Percentiles rank a stretch among this genome's conserved stretches.
These are phyloP conservation scores for Colletotrichum sp. DNA, from an alignment of 2,329 filamentous ascomycete species.

Conservation along the genomic window DNA sequence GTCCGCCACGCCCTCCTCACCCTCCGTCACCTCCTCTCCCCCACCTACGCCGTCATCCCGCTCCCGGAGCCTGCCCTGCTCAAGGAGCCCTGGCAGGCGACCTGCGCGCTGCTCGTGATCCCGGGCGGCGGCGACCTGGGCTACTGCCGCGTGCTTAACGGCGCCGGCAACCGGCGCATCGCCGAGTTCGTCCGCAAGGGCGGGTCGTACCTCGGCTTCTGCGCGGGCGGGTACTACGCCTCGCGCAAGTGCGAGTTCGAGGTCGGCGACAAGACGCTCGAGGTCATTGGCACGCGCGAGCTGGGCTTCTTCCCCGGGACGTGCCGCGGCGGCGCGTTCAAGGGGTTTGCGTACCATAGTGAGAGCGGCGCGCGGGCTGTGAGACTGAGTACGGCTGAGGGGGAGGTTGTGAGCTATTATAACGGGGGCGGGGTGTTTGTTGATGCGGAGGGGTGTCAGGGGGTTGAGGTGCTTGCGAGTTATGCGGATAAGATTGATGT, in stretches of 20 bases:
- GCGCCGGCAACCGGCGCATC: constrained; percentile 85
- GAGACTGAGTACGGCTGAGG: constrained; percentile 62
- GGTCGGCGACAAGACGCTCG: constrained; percentile 73
- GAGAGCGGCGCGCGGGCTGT: constrained; percentile 83
- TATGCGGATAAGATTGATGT: constrained; percentile 80
- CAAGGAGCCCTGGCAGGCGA: constrained; percentile 88
- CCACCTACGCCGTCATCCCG: constrained; percentile 91
- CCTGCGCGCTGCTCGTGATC: constrained; percentile 88
- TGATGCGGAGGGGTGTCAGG: constrained; percentile 69
- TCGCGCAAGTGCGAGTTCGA: constrained; percentile 87
- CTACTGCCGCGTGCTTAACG: constrained; percentile 88
- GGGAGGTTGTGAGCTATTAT: constrained; percentile 78
- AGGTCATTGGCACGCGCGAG: constrained; percentile 86
- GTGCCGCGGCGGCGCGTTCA: constrained; percentile 86
- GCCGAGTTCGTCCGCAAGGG: constrained; percentile 84
- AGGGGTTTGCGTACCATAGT: constrained; percentile 88
- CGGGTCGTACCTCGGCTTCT: constrained; percentile 88
- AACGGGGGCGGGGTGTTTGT: constrained; percentile 96
- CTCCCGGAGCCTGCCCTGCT: constrained; percentile 79
- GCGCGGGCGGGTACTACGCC: constrained; percentile 94
- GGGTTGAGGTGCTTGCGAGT: constrained; percentile 81
- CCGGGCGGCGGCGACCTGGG: constrained; percentile 94
- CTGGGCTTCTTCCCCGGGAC: constrained; percentile 86
- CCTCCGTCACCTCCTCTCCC: constrained; percentile 82
- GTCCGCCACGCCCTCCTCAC: constrained; percentile 89